Base-by-base conservation (phyloP, 345 rosid species). In the Aethionema arabicum region DNA sequence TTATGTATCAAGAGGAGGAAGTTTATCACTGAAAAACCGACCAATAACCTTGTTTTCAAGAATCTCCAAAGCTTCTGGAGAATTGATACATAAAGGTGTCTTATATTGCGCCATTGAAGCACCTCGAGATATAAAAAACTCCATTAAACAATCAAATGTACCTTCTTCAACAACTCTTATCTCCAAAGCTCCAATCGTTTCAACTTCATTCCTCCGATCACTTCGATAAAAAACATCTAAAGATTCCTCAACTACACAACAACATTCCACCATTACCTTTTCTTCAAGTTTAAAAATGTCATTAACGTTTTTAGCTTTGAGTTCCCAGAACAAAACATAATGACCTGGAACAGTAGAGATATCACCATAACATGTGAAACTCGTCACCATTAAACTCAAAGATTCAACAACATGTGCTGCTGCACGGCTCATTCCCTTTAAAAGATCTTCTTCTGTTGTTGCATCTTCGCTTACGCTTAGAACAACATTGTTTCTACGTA, bases 91-190 rank as follows among this genome's bases (percentile, higher is more conserved):
- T 39, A 84, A 68, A 0, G 95, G 89, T 11, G 84, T 79, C 74
- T 85, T 87, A 78, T 87, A 87, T 43, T 87, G 95, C 57, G 67
- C 71, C 13, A 78, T 71, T 0, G 88, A 83, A 27, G 77, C 84
- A 3, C 88, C 91, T 37, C 59, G 67, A 3, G 82, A 83, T 8
- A 83, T 65, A 30, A 82, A 83, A 6, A 58, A 74, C 50, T 85
- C 86, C 92, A 85, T 85, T 31, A 83, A 77, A 0, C 79, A 81
- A 47, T 85, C 84, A 33, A 85, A 87, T 8, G 84, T 73, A 49
- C 88, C 88, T 5, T 66, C 63, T 30, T 32, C 67, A 50, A 85
- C 89, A 40, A 87, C 87, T 49, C 85, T 81, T 35, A 85, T 79
- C 77, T 85, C 88, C 5, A 85, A 50, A 2, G 92, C 68, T 39